These are phyloP conservation scores for Alternaria infectoria DNA, from an alignment of 2,329 filamentous ascomycete species.

Conservation along the genomic window DNA sequence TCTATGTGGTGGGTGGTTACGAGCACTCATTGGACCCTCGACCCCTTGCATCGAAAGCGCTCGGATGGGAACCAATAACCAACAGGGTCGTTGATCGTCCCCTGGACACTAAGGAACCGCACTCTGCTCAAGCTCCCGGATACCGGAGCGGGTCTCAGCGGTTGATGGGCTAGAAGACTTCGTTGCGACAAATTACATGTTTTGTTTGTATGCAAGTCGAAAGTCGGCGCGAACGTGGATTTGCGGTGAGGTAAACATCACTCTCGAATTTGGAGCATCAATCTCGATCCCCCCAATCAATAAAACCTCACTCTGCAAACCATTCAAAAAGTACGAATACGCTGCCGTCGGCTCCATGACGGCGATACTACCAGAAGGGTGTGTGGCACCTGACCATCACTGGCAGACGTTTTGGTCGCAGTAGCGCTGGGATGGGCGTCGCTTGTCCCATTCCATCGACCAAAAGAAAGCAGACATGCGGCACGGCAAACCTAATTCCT, in stretches of 20 bases:
- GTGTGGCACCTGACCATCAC: slow-evolving; percentile 3
- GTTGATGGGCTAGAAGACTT: background rate
- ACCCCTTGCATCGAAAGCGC: slow-evolving; percentile 12
- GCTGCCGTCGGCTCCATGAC: slow-evolving; percentile 2
- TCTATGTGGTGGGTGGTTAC: background rate
- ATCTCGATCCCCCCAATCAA: background rate
- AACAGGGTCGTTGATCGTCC: background rate
- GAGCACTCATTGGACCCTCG: slow-evolving; percentile 2
- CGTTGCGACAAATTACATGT: background rate
- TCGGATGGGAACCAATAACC: slow-evolving; percentile 4
- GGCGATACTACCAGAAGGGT: slow-evolving; percentile 1
- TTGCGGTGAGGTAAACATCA: background rate
- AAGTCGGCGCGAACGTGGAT: background rate
- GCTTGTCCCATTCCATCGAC: slow-evolving; percentile 7
- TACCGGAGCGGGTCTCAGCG: background rate
- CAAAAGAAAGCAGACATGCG: slow-evolving; percentile 4
- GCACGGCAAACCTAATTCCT: slow-evolving; percentile 7
- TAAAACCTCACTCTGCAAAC: background rate
- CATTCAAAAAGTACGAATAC: background rate
- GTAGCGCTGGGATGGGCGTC: slow-evolving; percentile 7
- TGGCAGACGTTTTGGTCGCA: slow-evolving; percentile 5
- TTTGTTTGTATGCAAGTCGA: background rate
- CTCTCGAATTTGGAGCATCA: background rate
- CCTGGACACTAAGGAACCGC: background rate
- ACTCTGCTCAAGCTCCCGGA: background rate